A percentile compares a stretch with the other conserved stretches of the same genome.
Conservation (phyloP, 176 grass and related monocot genomes). For the Oryza meyeriana region DNA sequence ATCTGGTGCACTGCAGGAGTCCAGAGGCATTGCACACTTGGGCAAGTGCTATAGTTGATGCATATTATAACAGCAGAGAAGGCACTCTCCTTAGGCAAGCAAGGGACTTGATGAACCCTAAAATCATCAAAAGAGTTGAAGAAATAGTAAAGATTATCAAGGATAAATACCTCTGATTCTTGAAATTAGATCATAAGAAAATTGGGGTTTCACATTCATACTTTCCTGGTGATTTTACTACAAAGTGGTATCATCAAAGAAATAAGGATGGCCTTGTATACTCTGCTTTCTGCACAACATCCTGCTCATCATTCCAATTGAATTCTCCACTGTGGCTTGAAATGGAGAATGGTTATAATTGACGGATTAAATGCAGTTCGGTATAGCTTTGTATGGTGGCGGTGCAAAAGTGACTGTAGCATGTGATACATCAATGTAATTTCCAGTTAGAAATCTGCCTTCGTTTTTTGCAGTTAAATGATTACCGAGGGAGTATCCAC, state of each 20-base stretch:
- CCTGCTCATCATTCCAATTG: background rate
- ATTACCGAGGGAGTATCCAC: background rate
- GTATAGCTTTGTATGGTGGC: background rate
- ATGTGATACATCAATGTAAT: constrained; percentile 11
- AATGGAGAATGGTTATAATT: background rate
- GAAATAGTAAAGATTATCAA: constrained; percentile 66
- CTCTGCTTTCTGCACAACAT: background rate
- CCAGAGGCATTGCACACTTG: constrained; percentile 67
- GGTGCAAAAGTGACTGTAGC: constrained; percentile 9
- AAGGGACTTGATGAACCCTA: constrained; percentile 85
- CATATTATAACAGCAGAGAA: constrained; percentile 66
- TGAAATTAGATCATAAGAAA: constrained; percentile 6
- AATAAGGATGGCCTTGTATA: constrained; percentile 1
- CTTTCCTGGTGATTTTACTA: background rate
- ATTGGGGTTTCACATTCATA: background rate
- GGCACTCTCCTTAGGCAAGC: constrained; percentile 68
- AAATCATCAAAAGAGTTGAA: constrained; percentile 64
- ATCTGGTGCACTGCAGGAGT: constrained; percentile 51
- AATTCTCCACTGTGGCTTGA: background rate
- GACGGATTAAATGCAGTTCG: background rate
- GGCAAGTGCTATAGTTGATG: constrained; percentile 68
- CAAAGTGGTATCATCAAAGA: background rate
- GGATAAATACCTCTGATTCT: constrained; percentile 55
- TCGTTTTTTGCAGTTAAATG: background rate
- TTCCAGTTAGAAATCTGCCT: background rate